phyloP scores from a whole-genome alignment of 2,329 filamentous ascomycete genomes.

The Ophiocordyceps polyrhachis-furcata region DNA sequence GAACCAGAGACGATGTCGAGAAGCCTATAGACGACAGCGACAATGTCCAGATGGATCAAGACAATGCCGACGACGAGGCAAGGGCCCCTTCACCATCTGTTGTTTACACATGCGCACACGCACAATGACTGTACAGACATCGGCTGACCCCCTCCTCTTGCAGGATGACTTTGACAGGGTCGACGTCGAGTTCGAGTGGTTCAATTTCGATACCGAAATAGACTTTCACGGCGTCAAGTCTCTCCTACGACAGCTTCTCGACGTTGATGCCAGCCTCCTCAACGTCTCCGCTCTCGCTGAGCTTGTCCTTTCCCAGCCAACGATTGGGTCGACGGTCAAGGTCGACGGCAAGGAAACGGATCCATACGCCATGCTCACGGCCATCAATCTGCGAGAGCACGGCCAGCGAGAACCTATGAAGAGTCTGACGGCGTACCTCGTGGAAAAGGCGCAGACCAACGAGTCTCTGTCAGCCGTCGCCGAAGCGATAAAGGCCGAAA shows the following conservation, averaged over 20 bases:
- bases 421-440: conserved; percentile 53
- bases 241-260: conserved; percentile 78
- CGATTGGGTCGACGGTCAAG: conserved; percentile 87
- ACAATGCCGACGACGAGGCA: conserved; percentile 36
- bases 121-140: background rate
- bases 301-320: conserved; percentile 68
- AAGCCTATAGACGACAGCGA: conserved; percentile 17
- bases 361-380: conserved; percentile 80
- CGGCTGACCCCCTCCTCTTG: too few relatives aligned
- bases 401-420: conserved; percentile 55
- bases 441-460: conserved; percentile 32
- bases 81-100: conserved; percentile 2
- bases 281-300: conserved; percentile 76
- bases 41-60: conserved; percentile 30
- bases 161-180: conserved; percentile 75
- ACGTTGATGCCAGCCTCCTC: conserved; percentile 69
- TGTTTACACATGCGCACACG: too few relatives aligned
- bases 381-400: conserved; percentile 67
- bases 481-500: conserved; percentile 30
- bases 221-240: conserved; percentile 93
- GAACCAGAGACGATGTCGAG: conserved; percentile 27
- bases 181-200: conserved; percentile 97
- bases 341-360: conserved; percentile 89
- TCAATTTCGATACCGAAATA: conserved; percentile 74
- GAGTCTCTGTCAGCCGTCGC: conserved; percentile 36